These are phyloP conservation scores for Acer negundo DNA, from an alignment of 345 rosid genomes.

Conservation along the genomic window DNA sequence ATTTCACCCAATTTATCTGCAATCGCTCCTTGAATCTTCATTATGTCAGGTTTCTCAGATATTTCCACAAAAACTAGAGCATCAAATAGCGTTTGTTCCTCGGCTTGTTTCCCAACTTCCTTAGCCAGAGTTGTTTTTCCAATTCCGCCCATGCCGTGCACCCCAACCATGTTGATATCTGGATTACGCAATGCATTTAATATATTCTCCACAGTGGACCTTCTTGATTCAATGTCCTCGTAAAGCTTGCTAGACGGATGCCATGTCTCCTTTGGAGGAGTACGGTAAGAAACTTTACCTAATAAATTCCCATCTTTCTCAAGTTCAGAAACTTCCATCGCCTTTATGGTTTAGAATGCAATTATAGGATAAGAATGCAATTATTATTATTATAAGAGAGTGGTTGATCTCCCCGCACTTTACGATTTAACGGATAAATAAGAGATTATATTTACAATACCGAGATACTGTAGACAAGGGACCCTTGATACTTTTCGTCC, in stretches of 20 bases:
- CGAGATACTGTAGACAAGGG: no score
- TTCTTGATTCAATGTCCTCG: not conserved
- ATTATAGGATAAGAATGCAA: no score
- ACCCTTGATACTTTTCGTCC: no score
- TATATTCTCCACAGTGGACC: not conserved
- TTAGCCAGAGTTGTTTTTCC: constrained; percentile 18
- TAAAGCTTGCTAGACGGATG: not conserved
- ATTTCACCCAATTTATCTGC: constrained; percentile 21
- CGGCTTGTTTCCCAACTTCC: constrained; percentile 1
- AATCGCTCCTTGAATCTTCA: constrained; percentile 21
- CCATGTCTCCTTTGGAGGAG: not conserved
- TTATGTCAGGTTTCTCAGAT: constrained; percentile 7
- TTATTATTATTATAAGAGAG: no score
- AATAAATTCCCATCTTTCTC: not conserved
- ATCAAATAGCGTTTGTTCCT: constrained; percentile 14
- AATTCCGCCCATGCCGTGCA: not conserved
- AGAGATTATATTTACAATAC: no score
- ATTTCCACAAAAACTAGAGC: constrained; percentile 10
- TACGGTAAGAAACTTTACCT: not conserved
- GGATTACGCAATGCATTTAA: not conserved
- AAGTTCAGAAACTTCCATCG: constrained; percentile 1
- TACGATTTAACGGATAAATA: no score
- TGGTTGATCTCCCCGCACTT: no score
- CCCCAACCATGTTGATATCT: not conserved
- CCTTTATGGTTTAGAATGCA: no score